Percentiles rank a stretch among this genome's conserved stretches.
These are phyloP conservation scores for Wolfiporia cocos DNA, from an alignment of 1,284 basidiomycete genomes.

Conservation along the genomic window DNA sequence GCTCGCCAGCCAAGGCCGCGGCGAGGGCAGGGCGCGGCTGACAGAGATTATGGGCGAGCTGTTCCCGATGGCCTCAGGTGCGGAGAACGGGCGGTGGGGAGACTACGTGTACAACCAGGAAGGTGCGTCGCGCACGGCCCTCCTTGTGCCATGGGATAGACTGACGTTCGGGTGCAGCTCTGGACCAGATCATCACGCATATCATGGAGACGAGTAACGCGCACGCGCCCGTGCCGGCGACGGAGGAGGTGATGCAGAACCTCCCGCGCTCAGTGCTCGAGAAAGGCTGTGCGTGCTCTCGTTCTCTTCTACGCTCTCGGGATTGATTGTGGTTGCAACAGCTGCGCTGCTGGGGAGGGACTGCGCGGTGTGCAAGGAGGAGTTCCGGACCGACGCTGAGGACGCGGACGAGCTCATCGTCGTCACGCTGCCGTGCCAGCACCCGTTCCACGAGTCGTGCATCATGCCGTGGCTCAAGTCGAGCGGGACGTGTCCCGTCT, in stretches of 20 bases:
- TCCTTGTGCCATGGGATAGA: neutral
- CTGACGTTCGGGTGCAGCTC: constrained; percentile 35
- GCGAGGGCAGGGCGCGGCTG: constrained; percentile 32
- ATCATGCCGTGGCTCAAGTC: constrained; percentile 80
- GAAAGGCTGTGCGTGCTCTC: constrained; percentile 45
- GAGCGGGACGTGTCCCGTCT: constrained; percentile 82
- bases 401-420: constrained; percentile 67
- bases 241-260: constrained; percentile 61
- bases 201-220: constrained; percentile 69
- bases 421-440: constrained; percentile 71
- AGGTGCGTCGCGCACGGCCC: constrained; percentile 34
- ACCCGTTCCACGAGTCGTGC: constrained; percentile 77
- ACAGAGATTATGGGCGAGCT: constrained; percentile 33
- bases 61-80: constrained; percentile 24
- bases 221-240: constrained; percentile 64
- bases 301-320: neutral
- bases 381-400: constrained; percentile 59
- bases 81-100: constrained; percentile 55
- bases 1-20: constrained; percentile 34
- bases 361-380: constrained; percentile 77
- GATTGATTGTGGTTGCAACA: constrained; percentile 17
- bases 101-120: constrained; percentile 83
- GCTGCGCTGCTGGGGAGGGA: constrained; percentile 57
- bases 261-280: constrained; percentile 58
- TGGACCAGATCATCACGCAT: constrained; percentile 75